These are phyloP conservation scores for Lepiota brunneoincarnata DNA, from an alignment of 768 basidiomycete genomes.

Conservation along the genomic window DNA sequence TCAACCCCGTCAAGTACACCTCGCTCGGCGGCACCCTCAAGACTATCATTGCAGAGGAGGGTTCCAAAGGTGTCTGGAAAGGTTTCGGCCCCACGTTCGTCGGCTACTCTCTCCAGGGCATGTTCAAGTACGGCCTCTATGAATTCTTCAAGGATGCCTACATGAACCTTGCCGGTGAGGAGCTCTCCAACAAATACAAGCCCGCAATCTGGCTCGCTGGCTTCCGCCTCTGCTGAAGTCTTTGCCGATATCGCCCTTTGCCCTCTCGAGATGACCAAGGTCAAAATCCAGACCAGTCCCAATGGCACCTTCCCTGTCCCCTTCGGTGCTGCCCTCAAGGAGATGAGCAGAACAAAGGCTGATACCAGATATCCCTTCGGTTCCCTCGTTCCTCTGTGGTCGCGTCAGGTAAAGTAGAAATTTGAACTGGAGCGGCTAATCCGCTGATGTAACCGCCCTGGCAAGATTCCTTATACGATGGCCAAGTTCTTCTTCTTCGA, in stretches of 20 bases:
- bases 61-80: conserved; percentile 87
- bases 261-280: conserved; percentile 92
- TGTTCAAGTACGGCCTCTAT: conserved; percentile 99
- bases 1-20: conserved; percentile 73
- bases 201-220: conserved; percentile 90
- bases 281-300: conserved; percentile 83
- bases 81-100: conserved; percentile 91
- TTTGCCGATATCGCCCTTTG: conserved; percentile 96
- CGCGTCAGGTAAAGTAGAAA: conserved; percentile 61
- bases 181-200: conserved; percentile 76
- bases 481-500: conserved; percentile 98
- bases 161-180: conserved; percentile 88
- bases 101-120: conserved; percentile 93
- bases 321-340: conserved; percentile 66
- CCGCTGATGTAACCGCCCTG: neutral
- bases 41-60: conserved; percentile 75
- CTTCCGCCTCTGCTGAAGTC: conserved; percentile 92
- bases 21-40: conserved; percentile 61
- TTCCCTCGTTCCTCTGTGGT: conserved; percentile 84
- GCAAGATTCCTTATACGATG: conserved; percentile 95
- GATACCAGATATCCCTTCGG: conserved; percentile 87
- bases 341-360: conserved; percentile 63
- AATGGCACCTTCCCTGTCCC: conserved; percentile 74
- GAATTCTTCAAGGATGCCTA: conserved; percentile 95
- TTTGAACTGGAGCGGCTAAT: conserved; percentile 2